Evolutionary conservation across 345 rosid genomes (phyloP), one percentile per base, ranked within the genome.

Genomic region (Bruguiera sexangula): DNA sequence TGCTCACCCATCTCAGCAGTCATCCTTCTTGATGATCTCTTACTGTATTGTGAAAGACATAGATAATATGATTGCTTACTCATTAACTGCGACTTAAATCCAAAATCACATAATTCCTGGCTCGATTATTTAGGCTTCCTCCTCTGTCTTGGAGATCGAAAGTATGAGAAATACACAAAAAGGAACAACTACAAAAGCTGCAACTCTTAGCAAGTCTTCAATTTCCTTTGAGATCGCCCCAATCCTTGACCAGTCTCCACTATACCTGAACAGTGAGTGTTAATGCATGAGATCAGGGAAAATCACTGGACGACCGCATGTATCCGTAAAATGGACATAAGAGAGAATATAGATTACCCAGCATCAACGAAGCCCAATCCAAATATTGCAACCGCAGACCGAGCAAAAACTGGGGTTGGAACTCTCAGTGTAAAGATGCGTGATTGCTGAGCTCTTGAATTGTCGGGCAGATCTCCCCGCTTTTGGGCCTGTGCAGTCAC

Each of bases 201-300:
- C 91, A 74, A 85, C 46, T 80, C 85, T 93, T 39, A 93, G 72
- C 67, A 88, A 21, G 10, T 85, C 85, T 73, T 93, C 98, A 32
- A 68, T 80, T 63, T 88, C 96, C 78, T 73, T 79, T 1, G 96
- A 82, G 60, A 93, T 82, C n/a, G 71, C 94, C 36, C 97, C 96
- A 39, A 93, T 91, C 73, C 98, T 89, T 34, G 97, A 89, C 98
- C 98, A 91, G 52, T 93, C 97, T 66, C 98, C 97, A 70, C 97
- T 91, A 43, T 88, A 88, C 78, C 98, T 88, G 82, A 34, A 61
- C 15, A 62, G 15, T 6, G 6, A 69, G n/a, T 0, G 27, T 69
- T 68, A 1, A 3, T 19, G 6, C 32, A 2, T 63, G 0, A 65
- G 27, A 39, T 10, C 11, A 20, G 13, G 15, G 50, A 16, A 30